Percentiles rank a stretch among this genome's conserved stretches.
Evolutionary conservation across 371 early-diverging fungal genomes (phyloP).

Genomic region (Apophysomyces elegans): DNA sequence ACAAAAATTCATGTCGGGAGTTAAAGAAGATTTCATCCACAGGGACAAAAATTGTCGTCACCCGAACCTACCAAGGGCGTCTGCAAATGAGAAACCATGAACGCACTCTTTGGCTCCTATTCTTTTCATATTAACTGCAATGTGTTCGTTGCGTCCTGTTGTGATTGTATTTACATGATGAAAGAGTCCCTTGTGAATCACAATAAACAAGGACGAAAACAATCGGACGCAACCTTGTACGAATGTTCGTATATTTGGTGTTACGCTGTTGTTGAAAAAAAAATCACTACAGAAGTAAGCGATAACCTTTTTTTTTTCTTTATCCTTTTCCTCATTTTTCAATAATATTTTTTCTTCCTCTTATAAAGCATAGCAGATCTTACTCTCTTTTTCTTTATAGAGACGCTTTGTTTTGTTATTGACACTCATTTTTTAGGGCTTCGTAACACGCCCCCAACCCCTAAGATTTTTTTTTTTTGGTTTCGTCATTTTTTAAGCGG

Average conservation of each 20-base stretch:
- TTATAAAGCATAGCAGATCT: not conserved
- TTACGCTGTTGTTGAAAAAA: constrained; percentile 17
- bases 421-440: constrained; percentile 16
- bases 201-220: not conserved
- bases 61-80: too few species aligned
- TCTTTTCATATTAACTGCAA: not conserved
- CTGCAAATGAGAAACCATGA: too few species aligned
- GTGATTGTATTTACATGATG: not conserved
- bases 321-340: constrained; percentile 1
- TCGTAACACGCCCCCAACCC: constrained; percentile 14
- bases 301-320: constrained; percentile 15
- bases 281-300: constrained; percentile 8
- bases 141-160: not conserved
- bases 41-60: too few species aligned
- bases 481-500: constrained; percentile 13
- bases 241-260: constrained; percentile 16
- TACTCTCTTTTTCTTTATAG: not conserved
- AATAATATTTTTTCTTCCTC: not conserved
- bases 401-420: constrained; percentile 10
- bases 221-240: not conserved
- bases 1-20: too few species aligned
- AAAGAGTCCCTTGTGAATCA: not conserved
- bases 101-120: not conserved
- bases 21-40: too few species aligned
- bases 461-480: constrained; percentile 13